Evolutionary conservation across 108 stramenopile genomes (phyloP), one percentile per base, ranked within the genome.

Genomic region (Nannochloropsis salina): DNA sequence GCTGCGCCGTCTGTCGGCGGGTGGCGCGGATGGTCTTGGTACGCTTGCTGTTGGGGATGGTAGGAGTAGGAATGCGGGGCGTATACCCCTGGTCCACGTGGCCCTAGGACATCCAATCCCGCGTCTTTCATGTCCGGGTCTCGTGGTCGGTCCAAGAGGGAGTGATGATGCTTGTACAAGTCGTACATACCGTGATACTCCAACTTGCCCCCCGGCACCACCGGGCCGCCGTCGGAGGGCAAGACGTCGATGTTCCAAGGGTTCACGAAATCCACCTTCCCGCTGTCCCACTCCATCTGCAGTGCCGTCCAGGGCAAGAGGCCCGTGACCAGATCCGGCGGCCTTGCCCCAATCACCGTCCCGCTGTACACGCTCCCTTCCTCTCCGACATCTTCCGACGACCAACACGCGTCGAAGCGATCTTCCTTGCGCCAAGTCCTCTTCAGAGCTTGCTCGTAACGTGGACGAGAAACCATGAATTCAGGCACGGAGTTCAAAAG

Each of bases 121-220:
- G 20, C 61, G 20, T 74, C 61, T n/a, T 8, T 74, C 61, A 15
- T n/a, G 1, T 8, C 61, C 31, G 31, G 31, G n/a, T 6, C 61
- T 6, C 61, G 15, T n/a, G 61, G 61, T n/a, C 61, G 15, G n/a
- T 74, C 61, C 61, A 74, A 74, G 4, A 74, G 8, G 20, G 61
- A 74, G n/a, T 74, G 61, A 74, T 74, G 61, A 3, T 74, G 61
- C 61, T 74, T 74, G 61, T 74, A 74, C 20, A 74, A 15, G 61
- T 74, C 61, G n/a, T 74, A 74, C 61, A 74, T n/a, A 4, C 61
- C 61, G n/a, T 74, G 61, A n/a, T 74, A 74, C 61, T 74, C 61
- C 61, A 74, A 15, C 61, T 74, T 74, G 20, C 61, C 61, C 61
- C n/a, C 61, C 61, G 61, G 61, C 61, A 74, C 61, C 4, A 74